Evolutionary conservation across 2,329 filamentous ascomycete species (phyloP), one percentile per base, ranked within the genome.

Genomic region (Paecilomyces dactylethromorphus): DNA sequence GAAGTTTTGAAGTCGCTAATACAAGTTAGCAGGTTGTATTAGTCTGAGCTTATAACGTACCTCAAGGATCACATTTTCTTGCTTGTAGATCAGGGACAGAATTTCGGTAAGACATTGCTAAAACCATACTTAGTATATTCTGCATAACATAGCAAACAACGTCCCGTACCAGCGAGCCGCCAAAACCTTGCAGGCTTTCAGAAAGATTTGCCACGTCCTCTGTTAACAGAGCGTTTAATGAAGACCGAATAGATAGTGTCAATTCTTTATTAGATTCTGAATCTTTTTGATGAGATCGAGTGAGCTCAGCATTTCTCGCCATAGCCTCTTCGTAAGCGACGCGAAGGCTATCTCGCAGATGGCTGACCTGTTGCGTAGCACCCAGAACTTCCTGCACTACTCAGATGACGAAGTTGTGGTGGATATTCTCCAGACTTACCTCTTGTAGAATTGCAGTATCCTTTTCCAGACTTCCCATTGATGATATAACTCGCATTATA

Each of bases 1-100:
- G 56, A 78, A 71, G 10, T 58, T 57, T 52, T 64, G 64, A 7
- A 79, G 63, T 22, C 68, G 72, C 76, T 79, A 49, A 13, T n/a
- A 7, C 50, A 5, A 31, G 39, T 8, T 12, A 35, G 24, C 22
- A 21, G 18, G 35, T 22, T 26, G n/a, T 13, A 58, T 15, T 12
- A 53, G 12, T 21, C 11, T 10, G 26, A 33, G 8, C 21, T 39
- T 6, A 21, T 6, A 15, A 61, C 65, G 13, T 56, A 72, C 71
- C 66, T 77, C 70, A 50, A 69, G 66, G 45, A 71, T 70, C 62
- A 69, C 59, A 24, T 60, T 63, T 58, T 73, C 70, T 60, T 76
- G 71, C 31, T 73, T 68, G 11, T 74, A 57, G 15, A 73, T 63
- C 18, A 64, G 53, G 15, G 60, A 59, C 53, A 73, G 63, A 35